phyloP scores from a whole-genome alignment of 148 eudicot species.

The Fagopyrum homotropicum region DNA sequence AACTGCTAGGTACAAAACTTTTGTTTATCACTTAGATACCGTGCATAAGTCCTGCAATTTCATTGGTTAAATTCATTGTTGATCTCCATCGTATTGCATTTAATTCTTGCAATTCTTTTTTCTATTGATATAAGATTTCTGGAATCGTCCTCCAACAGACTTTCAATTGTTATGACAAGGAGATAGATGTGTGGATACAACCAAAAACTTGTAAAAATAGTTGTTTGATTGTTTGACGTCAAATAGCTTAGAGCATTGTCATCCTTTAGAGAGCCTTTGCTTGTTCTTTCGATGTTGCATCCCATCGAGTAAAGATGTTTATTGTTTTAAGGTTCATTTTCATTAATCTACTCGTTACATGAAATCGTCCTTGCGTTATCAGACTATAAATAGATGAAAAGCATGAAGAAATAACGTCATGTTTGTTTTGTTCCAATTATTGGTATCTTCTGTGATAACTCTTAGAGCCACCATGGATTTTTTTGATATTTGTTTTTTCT shows the following conservation, averaged over 20 bases:
- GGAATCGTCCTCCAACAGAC: too few species aligned
- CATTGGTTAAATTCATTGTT: background rate
- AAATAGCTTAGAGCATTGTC: too few species aligned
- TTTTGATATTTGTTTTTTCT: too few species aligned
- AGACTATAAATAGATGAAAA: background rate
- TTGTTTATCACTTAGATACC: background rate
- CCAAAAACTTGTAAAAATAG: too few species aligned
- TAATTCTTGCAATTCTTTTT: too few species aligned
- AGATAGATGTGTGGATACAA: too few species aligned
- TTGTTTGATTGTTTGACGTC: too few species aligned
- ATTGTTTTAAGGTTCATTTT: too few species aligned
- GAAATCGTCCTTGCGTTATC: too few species aligned
- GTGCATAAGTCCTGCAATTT: background rate
- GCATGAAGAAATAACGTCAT: background rate
- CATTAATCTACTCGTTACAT: too few species aligned
- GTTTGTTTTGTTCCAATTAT: background rate
- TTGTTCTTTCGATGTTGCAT: background rate
- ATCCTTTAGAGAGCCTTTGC: background rate
- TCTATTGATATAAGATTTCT: background rate
- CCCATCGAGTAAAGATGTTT: background rate
- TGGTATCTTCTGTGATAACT: background rate
- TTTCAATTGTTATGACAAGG: too few species aligned
- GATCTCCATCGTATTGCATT: background rate
- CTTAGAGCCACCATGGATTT: too few species aligned
- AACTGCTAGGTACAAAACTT: background rate